Base-by-base conservation (phyloP, 2,329 filamentous ascomycete genomes). In the Alternaria ethzedia region DNA sequence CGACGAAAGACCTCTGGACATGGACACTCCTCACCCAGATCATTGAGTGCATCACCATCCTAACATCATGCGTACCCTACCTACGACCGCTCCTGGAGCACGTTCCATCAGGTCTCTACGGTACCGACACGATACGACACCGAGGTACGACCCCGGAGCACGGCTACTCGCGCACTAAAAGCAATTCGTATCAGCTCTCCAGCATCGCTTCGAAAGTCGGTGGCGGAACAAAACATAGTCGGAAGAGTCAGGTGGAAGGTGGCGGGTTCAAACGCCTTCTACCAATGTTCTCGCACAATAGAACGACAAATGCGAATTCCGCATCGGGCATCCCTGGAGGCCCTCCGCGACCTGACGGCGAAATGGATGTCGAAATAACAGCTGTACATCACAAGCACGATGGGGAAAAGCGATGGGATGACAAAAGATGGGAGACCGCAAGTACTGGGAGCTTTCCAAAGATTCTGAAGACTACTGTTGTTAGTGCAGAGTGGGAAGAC, bases 61-160 rank as follows among this genome's bases (percentile, higher is more conserved):
- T 79, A 43, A 78, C 77, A 26, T 77, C 76, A 20, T 79, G 76
- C 51, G 69, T 79, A 3, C 77, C 77, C 1, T 78, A 79, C 44
- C 71, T 79, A 9, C 75, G 76, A 5, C 77, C 77, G n/a, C 70
- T 79, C 4, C 65, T 78, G 3, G 76, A 78, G 46, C 71, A 74
- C 1, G 64, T 78, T 0, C 74, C 75, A 9, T 77, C 77, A 17
- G 77, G 77, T 2, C 64, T 79, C 9, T 78, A 78, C 43, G 75
- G 69, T 7, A 71, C 73, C 9, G 77, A 78, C 52, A 73, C 78
- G 17, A 58, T 78, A 11, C 75, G 77, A 25, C 73, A 75, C 5
- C 73, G 74, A 15, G 74, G 73, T 4, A 77, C 73, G 15, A 65
- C 73, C 5, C 75, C 75, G 9, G 71, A 74, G 52, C 63, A 73